Percentiles rank a stretch among this genome's conserved stretches.
Evolutionary conservation across 805 yeast species (phyloP).

Genomic region (Clavispora vitiphila): DNA sequence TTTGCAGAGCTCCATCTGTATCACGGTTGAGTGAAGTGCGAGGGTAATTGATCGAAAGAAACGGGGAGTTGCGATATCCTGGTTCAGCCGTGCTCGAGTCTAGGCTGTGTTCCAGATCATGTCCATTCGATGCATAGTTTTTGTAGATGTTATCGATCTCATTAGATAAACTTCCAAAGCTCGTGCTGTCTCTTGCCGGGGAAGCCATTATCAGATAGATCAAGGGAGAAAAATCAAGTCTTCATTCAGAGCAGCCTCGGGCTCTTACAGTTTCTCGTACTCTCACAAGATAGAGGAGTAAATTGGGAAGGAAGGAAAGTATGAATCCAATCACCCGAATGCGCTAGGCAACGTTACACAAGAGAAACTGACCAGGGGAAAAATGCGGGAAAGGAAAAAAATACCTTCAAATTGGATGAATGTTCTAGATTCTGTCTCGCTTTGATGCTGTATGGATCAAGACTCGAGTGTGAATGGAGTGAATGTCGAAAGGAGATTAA

Average conservation of each 20-base stretch:
- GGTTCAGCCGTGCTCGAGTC: constrained; percentile 8
- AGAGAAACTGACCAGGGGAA: neutral
- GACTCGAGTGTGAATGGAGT: neutral
- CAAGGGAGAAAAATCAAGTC: neutral
- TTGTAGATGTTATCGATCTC: constrained; percentile 13
- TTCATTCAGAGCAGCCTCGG: neutral
- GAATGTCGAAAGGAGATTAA: neutral
- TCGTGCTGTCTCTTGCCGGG: constrained; percentile 2
- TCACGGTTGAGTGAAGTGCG: neutral
- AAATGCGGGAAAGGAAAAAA: neutral
- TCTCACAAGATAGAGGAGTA: neutral
- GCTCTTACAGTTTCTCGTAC: neutral
- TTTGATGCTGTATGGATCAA: neutral
- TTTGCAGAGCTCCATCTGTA: neutral
- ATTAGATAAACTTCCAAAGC: constrained; percentile 11
- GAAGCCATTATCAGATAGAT: neutral
- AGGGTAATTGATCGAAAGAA: neutral
- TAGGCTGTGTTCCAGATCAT: constrained; percentile 3
- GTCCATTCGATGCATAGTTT: constrained; percentile 2
- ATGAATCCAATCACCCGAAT: neutral
- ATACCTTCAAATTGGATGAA: neutral
- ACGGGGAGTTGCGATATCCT: neutral
- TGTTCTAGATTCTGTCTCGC: neutral
- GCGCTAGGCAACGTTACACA: neutral
- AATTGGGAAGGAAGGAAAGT: neutral